phyloP scores from a whole-genome alignment of 2,329 filamentous ascomycete species.

The Sarocladiaceae sp. region DNA sequence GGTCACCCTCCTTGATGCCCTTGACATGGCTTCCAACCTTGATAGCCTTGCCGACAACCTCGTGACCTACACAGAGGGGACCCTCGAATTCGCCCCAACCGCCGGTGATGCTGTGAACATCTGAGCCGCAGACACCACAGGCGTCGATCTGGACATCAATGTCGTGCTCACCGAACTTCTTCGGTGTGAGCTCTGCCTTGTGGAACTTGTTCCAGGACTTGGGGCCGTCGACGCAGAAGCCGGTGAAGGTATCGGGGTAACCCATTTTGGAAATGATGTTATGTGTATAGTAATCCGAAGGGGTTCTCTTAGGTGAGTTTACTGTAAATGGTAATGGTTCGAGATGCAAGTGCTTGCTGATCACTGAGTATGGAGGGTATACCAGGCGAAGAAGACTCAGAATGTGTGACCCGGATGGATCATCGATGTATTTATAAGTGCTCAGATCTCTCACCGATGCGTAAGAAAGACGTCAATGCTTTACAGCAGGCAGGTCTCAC shows the following conservation, averaged over 20 bases:
- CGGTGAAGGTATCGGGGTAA: constrained; percentile 40
- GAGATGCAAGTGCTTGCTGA: no score
- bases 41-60: constrained; percentile 53
- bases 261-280: constrained; percentile 28
- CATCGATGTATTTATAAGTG: not conserved
- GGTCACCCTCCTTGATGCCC: constrained; percentile 55
- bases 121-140: constrained; percentile 61
- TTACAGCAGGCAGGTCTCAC: no score
- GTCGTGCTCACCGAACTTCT: constrained; percentile 27
- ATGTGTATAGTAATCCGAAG: no score
- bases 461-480: no score
- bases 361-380: no score
- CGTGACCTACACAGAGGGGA: constrained; percentile 21
- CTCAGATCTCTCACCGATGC: not conserved
- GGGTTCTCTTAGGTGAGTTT: not conserved
- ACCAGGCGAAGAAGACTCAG: not conserved
- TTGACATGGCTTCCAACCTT: constrained; percentile 41
- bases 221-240: constrained; percentile 38
- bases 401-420: constrained; percentile 4
- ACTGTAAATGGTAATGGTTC: no score
- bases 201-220: constrained; percentile 38
- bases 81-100: constrained; percentile 47
- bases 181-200: constrained; percentile 31
- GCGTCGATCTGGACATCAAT: constrained; percentile 69
- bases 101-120: constrained; percentile 54